Conservation (phyloP, 345 rosid genomes). For the Eucalyptus dawsonii region DNA sequence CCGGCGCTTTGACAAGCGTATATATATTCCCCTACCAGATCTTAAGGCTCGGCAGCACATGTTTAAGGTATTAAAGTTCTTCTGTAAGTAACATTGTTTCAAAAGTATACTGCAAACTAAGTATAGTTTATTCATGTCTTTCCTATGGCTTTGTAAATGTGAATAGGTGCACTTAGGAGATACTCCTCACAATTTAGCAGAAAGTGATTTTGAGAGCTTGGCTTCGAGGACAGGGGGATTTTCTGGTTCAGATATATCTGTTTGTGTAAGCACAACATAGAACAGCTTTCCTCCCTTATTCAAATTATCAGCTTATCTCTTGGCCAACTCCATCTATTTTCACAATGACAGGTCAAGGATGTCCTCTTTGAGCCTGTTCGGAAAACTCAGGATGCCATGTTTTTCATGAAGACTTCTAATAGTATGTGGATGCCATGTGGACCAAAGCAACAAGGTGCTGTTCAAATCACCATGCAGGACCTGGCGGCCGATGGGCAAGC, state of each 20-base stretch:
- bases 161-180: conserved; percentile 88
- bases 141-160: background rate
- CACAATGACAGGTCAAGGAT: conserved; percentile 56
- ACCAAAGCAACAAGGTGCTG: conserved; percentile 66
- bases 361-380: conserved; percentile 96
- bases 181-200: conserved; percentile 81
- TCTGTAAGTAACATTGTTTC: background rate
- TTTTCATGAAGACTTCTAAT: conserved; percentile 40
- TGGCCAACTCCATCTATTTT: background rate
- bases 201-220: conserved; percentile 72
- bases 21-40: conserved; percentile 93
- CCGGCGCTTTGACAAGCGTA: conserved; percentile 94
- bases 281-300: background rate
- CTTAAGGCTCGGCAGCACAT: conserved; percentile 84
- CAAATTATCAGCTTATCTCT: background rate
- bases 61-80: conserved; percentile 50
- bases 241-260: conserved; percentile 92
- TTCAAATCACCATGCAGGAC: conserved; percentile 73
- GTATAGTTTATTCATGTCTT: background rate
- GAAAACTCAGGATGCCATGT: conserved; percentile 89
- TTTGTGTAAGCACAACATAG: conserved; percentile 51
- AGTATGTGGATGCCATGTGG: conserved; percentile 86
- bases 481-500: conserved; percentile 70
- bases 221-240: conserved; percentile 73
- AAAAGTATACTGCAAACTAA: background rate